Evolutionary conservation across 768 basidiomycete genomes (phyloP), one percentile per base, ranked within the genome.

Genomic region (Amanita subjunquillea): DNA sequence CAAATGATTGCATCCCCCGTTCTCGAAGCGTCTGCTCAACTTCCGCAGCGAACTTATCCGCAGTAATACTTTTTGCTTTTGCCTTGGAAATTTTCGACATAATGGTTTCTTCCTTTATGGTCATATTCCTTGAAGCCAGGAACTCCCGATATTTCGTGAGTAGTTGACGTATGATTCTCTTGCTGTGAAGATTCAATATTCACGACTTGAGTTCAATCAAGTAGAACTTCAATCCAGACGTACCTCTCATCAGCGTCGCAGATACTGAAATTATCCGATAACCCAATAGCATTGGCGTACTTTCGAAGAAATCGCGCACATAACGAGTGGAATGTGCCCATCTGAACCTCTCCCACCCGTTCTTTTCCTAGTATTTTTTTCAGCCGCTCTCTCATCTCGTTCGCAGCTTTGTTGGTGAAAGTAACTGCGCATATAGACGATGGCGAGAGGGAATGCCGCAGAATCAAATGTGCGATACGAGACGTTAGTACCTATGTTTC

Each of bases 401-500:
- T 84, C 1, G 91, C 89, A 13, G 91, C 90, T 65, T 91, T 91
- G 69, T 91, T 91, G 8, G 91, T 92, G 64, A 93, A 95, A 5
- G 77, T 95, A 9, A 93, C 86, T 2, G 85, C 83, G 59, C 83
- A 85, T 65, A 89, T 84, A 15, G 78, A 71, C 3, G 72, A 69
- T 2, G 86, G 77, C 9, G 72, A 61, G 8, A 85, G 60, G 23
- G 59, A 59, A 58, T 82, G 76, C 27, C 73, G 63, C 5, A 77
- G 62, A 47, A 87, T 80, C 20, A 89, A 68, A 62, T 85, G 71
- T 3, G 80, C 84, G 43, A 87, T 82, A 13, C 87, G 75, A 45
- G 80, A 77, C 4, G 82, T 86, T 23, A 88, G 63, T 23, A 87
- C 82, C 73, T 80, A 42, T 12, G 23, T 29, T 20, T 13, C 30